Evolutionary conservation across 495 filamentous ascomycete genomes (phyloP).

Genomic region (Trichoderma virens): DNA sequence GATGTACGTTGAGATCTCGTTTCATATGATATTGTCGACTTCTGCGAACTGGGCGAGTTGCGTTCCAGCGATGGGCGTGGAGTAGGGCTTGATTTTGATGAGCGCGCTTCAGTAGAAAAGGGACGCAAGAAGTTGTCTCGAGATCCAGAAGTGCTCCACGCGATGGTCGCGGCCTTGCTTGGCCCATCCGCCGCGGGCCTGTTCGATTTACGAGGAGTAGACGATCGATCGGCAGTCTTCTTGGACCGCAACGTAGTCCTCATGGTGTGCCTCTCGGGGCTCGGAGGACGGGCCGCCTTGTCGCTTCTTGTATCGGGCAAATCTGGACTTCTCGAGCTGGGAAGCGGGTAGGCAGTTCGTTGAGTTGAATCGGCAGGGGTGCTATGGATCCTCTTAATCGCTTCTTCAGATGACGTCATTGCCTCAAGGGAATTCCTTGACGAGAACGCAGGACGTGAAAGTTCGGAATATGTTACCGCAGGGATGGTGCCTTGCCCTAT

Average conservation of each 20-base stretch:
- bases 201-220: slow-evolving; percentile 37
- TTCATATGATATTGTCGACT: background rate
- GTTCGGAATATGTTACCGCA: slow-evolving; percentile 65
- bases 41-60: background rate
- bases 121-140: slow-evolving; percentile 17
- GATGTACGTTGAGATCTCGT: background rate
- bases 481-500: slow-evolving; percentile 79
- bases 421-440: slow-evolving; percentile 45
- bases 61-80: background rate
- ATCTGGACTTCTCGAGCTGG: background rate
- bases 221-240: slow-evolving; percentile 47
- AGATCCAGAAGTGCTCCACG: slow-evolving; percentile 55
- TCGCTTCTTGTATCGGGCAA: slow-evolving; percentile 12
- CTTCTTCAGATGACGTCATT: slow-evolving; percentile 46
- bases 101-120: background rate
- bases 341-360: background rate
- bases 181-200: slow-evolving; percentile 38
- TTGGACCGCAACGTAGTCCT: slow-evolving; percentile 69
- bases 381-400: slow-evolving; percentile 20
- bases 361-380: slow-evolving; percentile 16
- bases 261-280: slow-evolving; percentile 79
- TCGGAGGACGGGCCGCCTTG: slow-evolving; percentile 56
- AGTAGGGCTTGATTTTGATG: background rate
- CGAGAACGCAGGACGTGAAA: slow-evolving; percentile 63
- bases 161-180: slow-evolving; percentile 80